These are phyloP conservation scores for Claviceps fusiformis DNA, from an alignment of 2,329 filamentous ascomycete genomes.

Conservation along the genomic window DNA sequence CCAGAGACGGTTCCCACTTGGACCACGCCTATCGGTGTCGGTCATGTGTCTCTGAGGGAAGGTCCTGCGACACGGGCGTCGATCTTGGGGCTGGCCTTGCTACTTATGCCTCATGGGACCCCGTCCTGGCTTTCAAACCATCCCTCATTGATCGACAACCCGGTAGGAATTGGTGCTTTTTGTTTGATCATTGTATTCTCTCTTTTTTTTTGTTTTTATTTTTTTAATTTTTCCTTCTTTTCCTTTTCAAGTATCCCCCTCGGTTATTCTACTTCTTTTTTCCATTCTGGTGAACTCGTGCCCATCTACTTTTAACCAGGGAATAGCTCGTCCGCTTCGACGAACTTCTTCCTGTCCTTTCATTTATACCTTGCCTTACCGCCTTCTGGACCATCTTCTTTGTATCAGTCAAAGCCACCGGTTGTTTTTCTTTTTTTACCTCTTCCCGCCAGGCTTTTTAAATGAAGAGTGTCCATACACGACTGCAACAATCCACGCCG, in stretches of 20 bases:
- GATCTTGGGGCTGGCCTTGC: slow-evolving; percentile 26
- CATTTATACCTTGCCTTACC: slow-evolving; percentile 17
- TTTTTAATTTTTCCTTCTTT: no score
- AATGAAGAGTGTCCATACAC: slow-evolving; percentile 14
- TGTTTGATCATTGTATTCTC: slow-evolving; percentile 25
- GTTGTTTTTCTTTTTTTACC: background rate
- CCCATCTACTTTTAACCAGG: slow-evolving; percentile 21
- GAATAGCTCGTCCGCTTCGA: slow-evolving; percentile 20
- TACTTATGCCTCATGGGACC: slow-evolving; percentile 36
- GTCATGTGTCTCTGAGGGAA: slow-evolving; percentile 6
- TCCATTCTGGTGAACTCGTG: slow-evolving; percentile 16
- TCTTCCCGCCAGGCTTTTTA: background rate
- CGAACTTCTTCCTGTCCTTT: slow-evolving; percentile 28
- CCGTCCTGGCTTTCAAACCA: slow-evolving; percentile 20
- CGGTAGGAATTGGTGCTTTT: slow-evolving; percentile 27
- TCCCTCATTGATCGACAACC: slow-evolving; percentile 34
- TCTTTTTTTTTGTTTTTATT: slow-evolving; percentile 30
- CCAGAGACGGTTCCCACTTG: slow-evolving; percentile 9
- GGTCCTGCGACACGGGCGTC: slow-evolving; percentile 17
- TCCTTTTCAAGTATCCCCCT: slow-evolving; percentile 19
- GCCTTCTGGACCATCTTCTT: background rate
- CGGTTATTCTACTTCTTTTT: slow-evolving; percentile 38
- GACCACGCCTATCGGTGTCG: slow-evolving; percentile 7
- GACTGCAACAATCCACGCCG: slow-evolving; percentile 13
- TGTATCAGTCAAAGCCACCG: background rate